Base-by-base conservation (phyloP, 306 rosid species). In the Astragalus membranaceus region DNA sequence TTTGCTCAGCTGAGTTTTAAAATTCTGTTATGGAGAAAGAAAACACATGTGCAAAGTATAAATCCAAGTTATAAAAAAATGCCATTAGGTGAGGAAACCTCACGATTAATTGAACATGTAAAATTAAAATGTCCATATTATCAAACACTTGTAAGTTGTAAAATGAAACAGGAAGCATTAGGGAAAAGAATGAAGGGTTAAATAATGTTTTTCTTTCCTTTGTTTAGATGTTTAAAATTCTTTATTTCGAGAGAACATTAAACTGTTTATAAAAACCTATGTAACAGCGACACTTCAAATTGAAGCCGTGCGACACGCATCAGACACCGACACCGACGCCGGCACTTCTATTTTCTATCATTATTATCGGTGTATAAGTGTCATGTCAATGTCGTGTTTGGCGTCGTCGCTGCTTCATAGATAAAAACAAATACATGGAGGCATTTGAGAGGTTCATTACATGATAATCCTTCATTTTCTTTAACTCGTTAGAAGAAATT, bases 1-100 rank as follows among this genome's bases (percentile, higher is more conserved):
- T 41, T 66, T 36, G 73, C 55, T 60, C 78, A 66, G 17, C 8
- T 39, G 8, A 32, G 35, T 50, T 72, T 70, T 57, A 66, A 43
- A 8, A 12, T 9, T 15, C 6, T 51, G 23, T 29, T 49, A 65
- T 30, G 15, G 52, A 67, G 46, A 73, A 58, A 15, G 35, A 10
- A 67, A 73, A 60, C 60, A 51, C 75, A 10, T 33, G 17, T 30
- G 71, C 78, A 42, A 17, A 67, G 36, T 15, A 50, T 10, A 67
- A 36, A 56, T 55, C 73, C 42, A 26, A 26, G 30, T 26, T 26
- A 13, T 26, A 59, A 51, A 66, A 68, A 26, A 50, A 43, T 39
- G 9, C 5, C 49, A 62, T 2, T n/a, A 17, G 13, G 71, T 47
- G 16, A 23, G 52, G 58, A 15, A 55, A 66, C 70, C 58, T 66